Evolutionary conservation across 2,329 filamentous ascomycete genomes (phyloP), one percentile per base, ranked within the genome.

Genomic region (Fusarium transvaalense): DNA sequence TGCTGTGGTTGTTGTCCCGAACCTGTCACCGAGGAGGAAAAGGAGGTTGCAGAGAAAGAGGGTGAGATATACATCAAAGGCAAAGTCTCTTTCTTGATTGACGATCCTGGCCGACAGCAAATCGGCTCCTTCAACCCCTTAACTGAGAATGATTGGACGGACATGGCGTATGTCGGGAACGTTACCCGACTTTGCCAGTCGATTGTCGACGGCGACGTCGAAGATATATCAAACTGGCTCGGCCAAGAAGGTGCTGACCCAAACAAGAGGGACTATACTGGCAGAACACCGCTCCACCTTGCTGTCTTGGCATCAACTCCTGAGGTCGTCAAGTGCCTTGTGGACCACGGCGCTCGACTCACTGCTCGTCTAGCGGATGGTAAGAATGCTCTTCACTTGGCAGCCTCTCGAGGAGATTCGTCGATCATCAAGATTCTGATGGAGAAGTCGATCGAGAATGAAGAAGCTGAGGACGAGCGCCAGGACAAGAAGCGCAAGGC

Each of bases 141-240:
- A 37, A 94, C 91, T 0, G 89, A 93, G 41, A 85, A 92, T 51
- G 92, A 96, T 74, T 97, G 93, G 92, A 96, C 93, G 1, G 92
- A 94, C 68, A 96, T 97, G 92, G 92, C 93, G 1, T 97, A 97
- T 69, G 85, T 97, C 35, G 92, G 92, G 13, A 92, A 94, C 69
- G 94, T 92, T 2, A 89, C 88, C 37, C 84, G 86, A 17, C 83
- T 97, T 3, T 97, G 92, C 73, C 91, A 94, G 74, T 93, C 92
- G 1, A 97, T 97, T 59, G 88, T 94, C 6, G 89, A 94, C 70
- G 83, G 86, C 3, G 90, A 97, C 76, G 71, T 91, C 5, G 89
- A 92, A 37, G 85, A 88, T 65, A 91, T 97, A 5, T 78, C 88
- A 70, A 87, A 89, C 68, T 97, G 92, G 90, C 83, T 88, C 25